Evolutionary conservation across 83 land plant species (phyloP), one percentile per base, ranked within the genome.

Genomic region (Larix sibirica): DNA sequence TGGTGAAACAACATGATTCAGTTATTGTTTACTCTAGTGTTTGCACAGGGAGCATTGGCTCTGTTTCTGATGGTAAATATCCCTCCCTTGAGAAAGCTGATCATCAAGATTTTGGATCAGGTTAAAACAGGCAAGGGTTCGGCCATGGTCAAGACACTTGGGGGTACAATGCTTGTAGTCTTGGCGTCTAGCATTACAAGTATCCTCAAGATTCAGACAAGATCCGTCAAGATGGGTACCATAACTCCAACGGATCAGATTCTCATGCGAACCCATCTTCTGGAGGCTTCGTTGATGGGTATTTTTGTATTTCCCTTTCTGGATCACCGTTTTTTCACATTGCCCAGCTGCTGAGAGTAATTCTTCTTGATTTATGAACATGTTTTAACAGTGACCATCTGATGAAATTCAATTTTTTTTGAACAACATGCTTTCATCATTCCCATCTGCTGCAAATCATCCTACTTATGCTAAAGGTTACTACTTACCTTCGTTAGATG

Each of bases 211-310:
- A 86, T 91, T 88, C 87, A 65, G 80, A 80, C 40, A 71, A 85
- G 89, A 17, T 44, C 86, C 73, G 50, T 83, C 59, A 88, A 86
- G 23, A 84, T 79, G 56, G 95, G 90, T 7, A 56, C 58, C 14
- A 71, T 85, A 38, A 87, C 87, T 31, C 90, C 93, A 4, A 93
- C 93, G 62, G 95, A 93, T 83, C 91, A 93, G 91, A 90, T 93
- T 44, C 86, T 93, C 75, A 64, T 86, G 87, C 81, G 88, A 64
- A 88, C 79, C 17, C 87, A 91, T 62, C 86, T 91, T n/a, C 93
- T 93, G 31, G 93, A 93, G 75, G 89, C 91, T 33, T 83, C 93
- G 38, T 88, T 91, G 65, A 87, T 93, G 93, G 95, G 95, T 93
- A 84, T 80, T 47, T 36, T 13, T 60, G 9, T 31, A 8, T 23